Base-by-base conservation (phyloP, 306 rosid genomes). In the Carpinus viminea region DNA sequence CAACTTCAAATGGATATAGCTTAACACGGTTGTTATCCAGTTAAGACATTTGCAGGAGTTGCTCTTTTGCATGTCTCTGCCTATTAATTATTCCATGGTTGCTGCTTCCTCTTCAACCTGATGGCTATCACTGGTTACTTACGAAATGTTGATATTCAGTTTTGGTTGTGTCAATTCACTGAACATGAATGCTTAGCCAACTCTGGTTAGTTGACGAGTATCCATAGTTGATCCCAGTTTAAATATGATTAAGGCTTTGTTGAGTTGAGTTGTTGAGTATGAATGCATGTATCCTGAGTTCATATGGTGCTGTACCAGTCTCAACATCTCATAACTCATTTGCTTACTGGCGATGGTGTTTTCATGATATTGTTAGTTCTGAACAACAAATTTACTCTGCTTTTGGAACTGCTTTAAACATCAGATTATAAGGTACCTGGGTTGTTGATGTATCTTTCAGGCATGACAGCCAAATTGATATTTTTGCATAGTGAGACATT, bases 401-500 rank as follows among this genome's bases (percentile, higher is more conserved):
- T 38, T 72, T 18, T 71, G 38, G 28, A 69, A 60, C 62, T 54
- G 76, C 11, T 56, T 56, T 65, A 64, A 60, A 17, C 72, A 69
- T 41, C 28, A 41, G 51, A 72, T 24, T 66, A 71, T 55, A 65
- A 75, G 66, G n/a, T 54, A 80, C 64, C 71, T 73, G 76, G 72
- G 54, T 51, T 78, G 88, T 70, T 84, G 64, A 68, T 62, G 47
- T 78, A 34, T 74, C 72, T 83, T 86, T 74, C 91, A 96, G 99
- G 97, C 66, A 73, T 88, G 83, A 82, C 98, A n/a, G 78, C 74
- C 62, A 83, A 84, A 74, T 87, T 96, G 86, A 70, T 85, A 70
- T 75, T 79, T 82, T 78, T 93, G 92, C 91, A 72, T 66, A 78
- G 82, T 12, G 91, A 82, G 80, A 64, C 83, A 79, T 76, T 89